Percentiles rank a stretch among this genome's conserved stretches.
Conservation (phyloP, 2,329 filamentous ascomycete genomes). For the Botrytis medusae region DNA sequence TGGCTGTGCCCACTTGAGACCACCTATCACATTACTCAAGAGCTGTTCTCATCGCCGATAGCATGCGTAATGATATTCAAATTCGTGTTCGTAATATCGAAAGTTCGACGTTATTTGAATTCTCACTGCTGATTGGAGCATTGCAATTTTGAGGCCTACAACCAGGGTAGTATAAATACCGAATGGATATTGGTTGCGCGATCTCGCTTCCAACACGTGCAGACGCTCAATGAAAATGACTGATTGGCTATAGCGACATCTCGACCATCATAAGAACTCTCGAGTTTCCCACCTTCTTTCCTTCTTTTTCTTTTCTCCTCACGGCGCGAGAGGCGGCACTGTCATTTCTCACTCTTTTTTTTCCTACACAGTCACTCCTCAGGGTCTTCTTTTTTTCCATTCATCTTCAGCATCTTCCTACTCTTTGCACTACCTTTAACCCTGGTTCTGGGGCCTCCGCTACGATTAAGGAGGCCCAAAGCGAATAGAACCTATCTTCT, state of each 20-base stretch:
- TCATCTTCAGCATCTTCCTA: background rate
- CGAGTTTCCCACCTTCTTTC: background rate
- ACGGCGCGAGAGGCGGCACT: slow-evolving; percentile 10
- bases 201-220: background rate
- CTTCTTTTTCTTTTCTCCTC: slow-evolving; percentile 3
- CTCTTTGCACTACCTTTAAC: background rate
- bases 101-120: background rate
- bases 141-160: slow-evolving; percentile 7
- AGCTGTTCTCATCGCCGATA: background rate
- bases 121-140: background rate
- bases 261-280: slow-evolving; percentile 1
- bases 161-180: background rate
- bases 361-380: background rate
- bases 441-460: slow-evolving; percentile 8
- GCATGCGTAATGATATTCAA: background rate
- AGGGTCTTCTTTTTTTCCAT: background rate
- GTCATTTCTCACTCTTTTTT: slow-evolving; percentile 1
- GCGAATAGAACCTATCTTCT: slow-evolving; percentile 16
- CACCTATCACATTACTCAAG: background rate
- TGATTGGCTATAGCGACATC: slow-evolving; percentile 7
- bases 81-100: background rate
- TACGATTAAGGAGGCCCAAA: slow-evolving; percentile 15
- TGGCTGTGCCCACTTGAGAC: background rate
- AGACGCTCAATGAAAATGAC: background rate
- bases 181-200: background rate